phyloP scores from a whole-genome alignment of 1,284 basidiomycete genomes.

The Ceratobasidium sp. region DNA sequence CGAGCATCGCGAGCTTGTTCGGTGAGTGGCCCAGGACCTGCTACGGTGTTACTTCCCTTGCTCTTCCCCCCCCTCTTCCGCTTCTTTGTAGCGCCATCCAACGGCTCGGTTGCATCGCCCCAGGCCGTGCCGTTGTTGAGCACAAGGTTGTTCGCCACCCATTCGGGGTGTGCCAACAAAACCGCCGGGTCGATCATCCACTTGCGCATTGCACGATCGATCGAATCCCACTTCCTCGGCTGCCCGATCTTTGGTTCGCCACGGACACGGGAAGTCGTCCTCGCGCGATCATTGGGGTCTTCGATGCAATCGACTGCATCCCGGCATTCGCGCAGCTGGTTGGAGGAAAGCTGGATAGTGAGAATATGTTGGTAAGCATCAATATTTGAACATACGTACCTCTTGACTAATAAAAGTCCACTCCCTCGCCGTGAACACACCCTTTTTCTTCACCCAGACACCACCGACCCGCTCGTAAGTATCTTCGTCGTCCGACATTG shows the following conservation, averaged over 20 bases:
- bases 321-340: neutral
- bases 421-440: neutral
- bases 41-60: neutral
- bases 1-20: neutral
- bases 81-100: neutral
- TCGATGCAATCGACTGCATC: neutral
- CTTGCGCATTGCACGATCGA: neutral
- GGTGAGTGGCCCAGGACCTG: neutral
- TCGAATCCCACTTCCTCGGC: neutral
- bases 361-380: too few species aligned
- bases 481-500: neutral
- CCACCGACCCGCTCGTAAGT: neutral
- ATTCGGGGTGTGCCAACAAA: neutral
- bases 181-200: constrained; percentile 1
- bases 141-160: neutral
- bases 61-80: neutral
- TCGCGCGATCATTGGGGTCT: neutral
- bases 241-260: neutral
- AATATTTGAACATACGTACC: neutral
- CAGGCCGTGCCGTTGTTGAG: neutral
- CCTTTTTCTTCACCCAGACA: neutral
- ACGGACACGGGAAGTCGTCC: neutral
- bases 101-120: neutral
- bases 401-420: neutral
- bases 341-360: too few species aligned